Percentiles rank a stretch among this genome's conserved stretches.
Conservation (phyloP, 1,139 yeast genomes). For the Yamadazyma diddensiae region DNA sequence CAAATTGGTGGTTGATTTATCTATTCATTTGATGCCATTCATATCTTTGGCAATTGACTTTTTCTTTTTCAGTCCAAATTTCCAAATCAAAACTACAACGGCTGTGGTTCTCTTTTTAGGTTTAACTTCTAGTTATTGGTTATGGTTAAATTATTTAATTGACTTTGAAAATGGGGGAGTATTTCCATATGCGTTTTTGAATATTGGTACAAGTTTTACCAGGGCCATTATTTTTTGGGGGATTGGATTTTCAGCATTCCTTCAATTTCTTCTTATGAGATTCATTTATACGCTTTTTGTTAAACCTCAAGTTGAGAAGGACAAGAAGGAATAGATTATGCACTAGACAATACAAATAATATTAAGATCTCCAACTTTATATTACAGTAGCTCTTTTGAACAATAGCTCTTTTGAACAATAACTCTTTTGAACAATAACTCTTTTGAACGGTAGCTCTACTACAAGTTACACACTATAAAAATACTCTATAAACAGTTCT, state of each 20-base stretch:
- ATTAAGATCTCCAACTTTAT: too few relatives aligned
- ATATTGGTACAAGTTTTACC: slow-evolving; percentile 41
- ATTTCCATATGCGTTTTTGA: slow-evolving; percentile 68
- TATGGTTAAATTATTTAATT: slow-evolving; percentile 45
- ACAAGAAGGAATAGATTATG: neutral
- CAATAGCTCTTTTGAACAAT: too few relatives aligned
- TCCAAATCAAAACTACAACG: slow-evolving; percentile 32
- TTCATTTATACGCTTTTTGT: slow-evolving; percentile 12
- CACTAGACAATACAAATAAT: neutral
- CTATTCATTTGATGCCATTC: slow-evolving; percentile 61
- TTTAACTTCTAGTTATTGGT: slow-evolving; percentile 52
- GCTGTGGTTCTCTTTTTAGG: slow-evolving; percentile 39
- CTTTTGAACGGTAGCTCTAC: too few relatives aligned
- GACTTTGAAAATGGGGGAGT: slow-evolving; percentile 44
- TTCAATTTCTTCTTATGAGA: slow-evolving; percentile 29
- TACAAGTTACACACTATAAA: too few relatives aligned
- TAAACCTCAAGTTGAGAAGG: slow-evolving; percentile 3
- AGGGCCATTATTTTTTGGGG: slow-evolving; percentile 48
- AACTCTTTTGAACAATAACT: too few relatives aligned
- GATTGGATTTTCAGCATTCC: slow-evolving; percentile 46
- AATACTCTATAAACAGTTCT: too few relatives aligned
- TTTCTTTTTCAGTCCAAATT: slow-evolving; percentile 51
- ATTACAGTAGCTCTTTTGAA: too few relatives aligned
- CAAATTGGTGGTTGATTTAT: slow-evolving; percentile 50
- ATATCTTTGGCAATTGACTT: slow-evolving; percentile 51